Evolutionary conservation across 495 filamentous ascomycete species (phyloP), one percentile per base, ranked within the genome.

Genomic region (Sabuloglossum arenarium): DNA sequence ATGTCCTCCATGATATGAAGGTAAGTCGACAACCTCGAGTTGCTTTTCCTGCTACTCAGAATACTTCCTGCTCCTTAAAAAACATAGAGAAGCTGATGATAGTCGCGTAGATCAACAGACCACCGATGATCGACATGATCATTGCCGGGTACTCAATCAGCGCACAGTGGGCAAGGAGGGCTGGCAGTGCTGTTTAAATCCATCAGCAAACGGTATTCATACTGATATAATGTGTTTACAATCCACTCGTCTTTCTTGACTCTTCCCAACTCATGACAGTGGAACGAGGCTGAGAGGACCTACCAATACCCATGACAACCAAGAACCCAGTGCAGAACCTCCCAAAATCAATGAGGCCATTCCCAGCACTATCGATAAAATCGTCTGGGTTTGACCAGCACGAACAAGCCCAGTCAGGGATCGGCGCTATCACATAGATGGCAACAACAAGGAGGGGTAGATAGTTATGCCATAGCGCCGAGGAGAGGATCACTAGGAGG

Each of bases 21-120:
- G 14, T 32, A 52, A 42, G 23, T 16, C 28, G 1, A 28, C 23
- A 27, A 21, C 32, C 42, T 2, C 23, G 27, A 24, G 12, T 16
- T 11, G 6, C 8, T 28, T 19, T 4, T 2, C 25, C 2, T 8
- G 31, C 3, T 10, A 14, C 19, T 54, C 23, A 72, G 58, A 86
- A 98, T 61, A 95, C 91, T 60, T 89, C 79, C 71, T 96, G 86
- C 66, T 96, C 88, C 67, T 88, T 81, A 76, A 99, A 99, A 71
- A 97, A 97, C 86, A 93, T 86, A 39, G 79, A 82, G 70, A 99
- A 99, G 67, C 81, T 88, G 66, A 97, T 91, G 65, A 99, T 95
- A 14, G 91, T 99, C 32, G 87, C 88, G 67, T 99, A 99, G 61
- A 97, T 97, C 67, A 99, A 68, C 42, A 95, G 68, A 45, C 91